phyloP scores from a whole-genome alignment of 2,329 filamentous ascomycete species.

The Thelonectria discophora region DNA sequence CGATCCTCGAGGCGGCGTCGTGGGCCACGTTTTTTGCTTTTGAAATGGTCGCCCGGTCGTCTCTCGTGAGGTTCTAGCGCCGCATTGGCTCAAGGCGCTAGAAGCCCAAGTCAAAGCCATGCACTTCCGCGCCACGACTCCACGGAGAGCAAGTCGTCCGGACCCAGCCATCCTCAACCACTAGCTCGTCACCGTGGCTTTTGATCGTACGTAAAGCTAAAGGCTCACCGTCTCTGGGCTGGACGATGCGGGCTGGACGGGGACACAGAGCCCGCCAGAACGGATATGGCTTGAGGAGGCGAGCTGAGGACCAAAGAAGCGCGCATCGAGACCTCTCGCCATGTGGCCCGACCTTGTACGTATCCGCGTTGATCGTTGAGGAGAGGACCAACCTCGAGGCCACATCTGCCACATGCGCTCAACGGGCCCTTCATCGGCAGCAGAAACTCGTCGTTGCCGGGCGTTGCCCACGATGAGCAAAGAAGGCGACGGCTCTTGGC shows the following conservation, averaged over 20 bases:
- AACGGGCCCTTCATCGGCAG: not conserved
- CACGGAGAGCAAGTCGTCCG: conserved; percentile 4
- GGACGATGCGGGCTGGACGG: conserved; percentile 13
- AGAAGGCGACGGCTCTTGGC: conserved; percentile 15
- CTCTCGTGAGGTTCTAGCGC: conserved; percentile 29
- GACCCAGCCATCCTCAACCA: conserved; percentile 2
- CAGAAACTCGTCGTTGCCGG: conserved; percentile 1
- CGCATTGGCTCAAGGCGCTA: conserved; percentile 21
- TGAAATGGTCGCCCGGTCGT: conserved; percentile 17
- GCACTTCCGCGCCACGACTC: conserved; percentile 2
- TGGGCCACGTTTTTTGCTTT: conserved; percentile 27
- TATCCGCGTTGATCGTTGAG: not conserved
- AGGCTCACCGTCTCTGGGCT: not conserved
- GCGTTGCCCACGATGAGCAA: conserved; percentile 12
- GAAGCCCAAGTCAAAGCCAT: conserved; percentile 19
- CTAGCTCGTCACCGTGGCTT: conserved; percentile 7
- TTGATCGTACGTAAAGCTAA: conserved; percentile 15
- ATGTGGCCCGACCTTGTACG: not conserved
- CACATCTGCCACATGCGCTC: not conserved
- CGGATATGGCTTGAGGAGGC: not conserved
- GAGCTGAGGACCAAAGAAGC: not conserved
- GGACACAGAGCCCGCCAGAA: conserved; percentile 7
- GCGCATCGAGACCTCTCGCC: not conserved
- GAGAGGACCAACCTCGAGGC: conserved; percentile 3
- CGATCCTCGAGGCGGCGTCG: conserved; percentile 22